Evolutionary conservation across 768 basidiomycete genomes (phyloP), one percentile per base, ranked within the genome.

Genomic region (Trametes elegans): DNA sequence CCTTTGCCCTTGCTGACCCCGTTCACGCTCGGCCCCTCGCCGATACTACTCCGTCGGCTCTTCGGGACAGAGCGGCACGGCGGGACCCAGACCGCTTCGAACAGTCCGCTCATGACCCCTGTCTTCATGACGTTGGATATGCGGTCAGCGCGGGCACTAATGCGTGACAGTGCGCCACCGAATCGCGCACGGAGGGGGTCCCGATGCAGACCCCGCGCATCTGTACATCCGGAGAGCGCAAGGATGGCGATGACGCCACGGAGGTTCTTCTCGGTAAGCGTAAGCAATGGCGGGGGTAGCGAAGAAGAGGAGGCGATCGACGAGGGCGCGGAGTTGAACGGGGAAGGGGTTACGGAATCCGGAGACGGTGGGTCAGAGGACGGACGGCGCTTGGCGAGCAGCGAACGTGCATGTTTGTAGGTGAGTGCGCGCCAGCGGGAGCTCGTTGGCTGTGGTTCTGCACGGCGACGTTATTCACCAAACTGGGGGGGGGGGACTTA

Each of bases 351-450:
- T 34, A 43, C 53, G 9, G 58, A 56, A 27, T 62, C 62, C 0
- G 57, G 49, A 6, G 64, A 57, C 14, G 56, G 11, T 16, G 57
- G 45, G 26, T 38, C 53, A 19, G 54, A 46, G 19, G 61, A 34
- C 6, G 44, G 18, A 10, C 50, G 45, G 13, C 50, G 57, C 41
- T 52, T 21, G 13, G 57, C 45, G 23, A 68, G 60, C 24, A 63
- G 35, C 2, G 56, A 58, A 24, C 67, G 68, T 11, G 68, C 59
- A 29, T 72, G 65, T 48, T 56, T 62, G 49, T 72, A 68, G 3
- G 70, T 71, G 41, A 73, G 65, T 1, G 68, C 69, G 29, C 71
- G 67, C 71, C 71, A 73, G 18, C 71, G 67, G 11, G 71, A 67
- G 21, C 70, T 66, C 6, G 67, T 71, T n/a, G 70, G 65, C 52